Conservation (phyloP, 2,329 filamentous ascomycete genomes). For the Domatiomyces globalis region DNA sequence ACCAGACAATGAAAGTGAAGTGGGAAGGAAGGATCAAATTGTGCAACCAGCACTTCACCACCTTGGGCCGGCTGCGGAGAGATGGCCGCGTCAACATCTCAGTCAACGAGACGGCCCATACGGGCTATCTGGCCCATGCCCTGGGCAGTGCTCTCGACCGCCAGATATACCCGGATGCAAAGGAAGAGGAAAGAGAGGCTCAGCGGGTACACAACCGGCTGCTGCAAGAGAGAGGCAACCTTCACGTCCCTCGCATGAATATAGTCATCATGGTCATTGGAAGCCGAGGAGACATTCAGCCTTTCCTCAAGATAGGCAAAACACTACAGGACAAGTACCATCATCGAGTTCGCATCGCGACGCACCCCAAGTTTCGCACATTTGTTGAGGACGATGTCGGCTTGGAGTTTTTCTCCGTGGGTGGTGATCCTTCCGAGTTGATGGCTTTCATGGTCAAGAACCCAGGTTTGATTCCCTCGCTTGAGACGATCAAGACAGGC, state of each 20-base stretch:
- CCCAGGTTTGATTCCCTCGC: slow-evolving; percentile 55
- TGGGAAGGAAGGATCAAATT: slow-evolving; percentile 5
- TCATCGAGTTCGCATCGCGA: slow-evolving; percentile 64
- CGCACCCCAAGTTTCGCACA: slow-evolving; percentile 61
- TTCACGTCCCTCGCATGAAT: slow-evolving; percentile 45
- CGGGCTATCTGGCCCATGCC: slow-evolving; percentile 59
- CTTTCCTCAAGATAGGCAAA: slow-evolving; percentile 62
- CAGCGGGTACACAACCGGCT: slow-evolving; percentile 10
- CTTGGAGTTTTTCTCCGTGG: slow-evolving; percentile 67
- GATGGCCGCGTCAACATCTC: slow-evolving; percentile 61
- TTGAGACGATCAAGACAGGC: slow-evolving; percentile 58
- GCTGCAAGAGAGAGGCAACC: slow-evolving; percentile 15
- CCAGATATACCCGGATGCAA: slow-evolving; percentile 31
- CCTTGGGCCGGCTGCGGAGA: slow-evolving; percentile 43
- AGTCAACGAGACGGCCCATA: slow-evolving; percentile 54
- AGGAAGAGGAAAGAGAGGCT: slow-evolving; percentile 15
- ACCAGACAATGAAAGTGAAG: slow-evolving; percentile 7
- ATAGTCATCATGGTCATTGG: slow-evolving; percentile 78
- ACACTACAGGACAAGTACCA: slow-evolving; percentile 56
- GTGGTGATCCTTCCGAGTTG: slow-evolving; percentile 63
- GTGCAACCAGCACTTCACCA: slow-evolving; percentile 13
- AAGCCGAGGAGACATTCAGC: slow-evolving; percentile 65
- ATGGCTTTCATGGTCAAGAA: slow-evolving; percentile 89
- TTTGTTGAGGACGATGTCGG: slow-evolving; percentile 60
- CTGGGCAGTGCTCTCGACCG: slow-evolving; percentile 50